Evolutionary conservation across 2,329 filamentous ascomycete species (phyloP), one percentile per base, ranked within the genome.

Genomic region (Colletotrichum destructivum): DNA sequence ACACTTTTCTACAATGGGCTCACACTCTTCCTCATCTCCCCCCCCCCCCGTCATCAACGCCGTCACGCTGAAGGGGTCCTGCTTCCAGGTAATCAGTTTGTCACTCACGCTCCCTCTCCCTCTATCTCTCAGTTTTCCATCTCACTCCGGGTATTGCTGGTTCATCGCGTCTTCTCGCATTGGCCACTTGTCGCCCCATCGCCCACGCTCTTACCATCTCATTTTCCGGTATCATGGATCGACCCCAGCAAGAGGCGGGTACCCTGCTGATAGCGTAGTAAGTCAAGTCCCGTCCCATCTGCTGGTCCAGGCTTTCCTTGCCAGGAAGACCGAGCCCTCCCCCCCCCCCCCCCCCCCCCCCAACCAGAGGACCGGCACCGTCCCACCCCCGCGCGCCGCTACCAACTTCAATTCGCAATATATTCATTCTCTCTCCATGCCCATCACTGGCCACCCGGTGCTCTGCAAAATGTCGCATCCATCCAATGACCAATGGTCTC

Each of bases 321-420:
- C 54, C 52, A 56, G 52, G 52, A 11, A 31, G 11, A 4, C 26
- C 21, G 16, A 4, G 35, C 15, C 18, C n/a, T n/a, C n/a, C n/a
- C n/a, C n/a, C n/a, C n/a, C n/a, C n/a, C n/a, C n/a, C n/a, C n/a
- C n/a, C n/a, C 54, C n/a, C 54, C n/a, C 35, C 54, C 35, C 54
- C n/a, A 21, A 12, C 42, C 56, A 21, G 23, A 38, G 47, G 49
- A 21, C 49, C 49, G 35, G 51, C 52, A 21, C 52, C 26, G 69
- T 71, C 65, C 65, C 65, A 71, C 69, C 69, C 69, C 69, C 65
- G 69, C 69, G 69, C 65, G 56, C 59, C 69, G 31, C 67, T 66
- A 56, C 60, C 60, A 52, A 40, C 23, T 21, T 11, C 21, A 49
- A 18, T 52, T 35, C 38, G 23, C 18, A 18, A 18, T 49, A 40